These are phyloP conservation scores for Discostella pseudostelligera DNA, from an alignment of 108 stramenopile species.

Conservation along the genomic window DNA sequence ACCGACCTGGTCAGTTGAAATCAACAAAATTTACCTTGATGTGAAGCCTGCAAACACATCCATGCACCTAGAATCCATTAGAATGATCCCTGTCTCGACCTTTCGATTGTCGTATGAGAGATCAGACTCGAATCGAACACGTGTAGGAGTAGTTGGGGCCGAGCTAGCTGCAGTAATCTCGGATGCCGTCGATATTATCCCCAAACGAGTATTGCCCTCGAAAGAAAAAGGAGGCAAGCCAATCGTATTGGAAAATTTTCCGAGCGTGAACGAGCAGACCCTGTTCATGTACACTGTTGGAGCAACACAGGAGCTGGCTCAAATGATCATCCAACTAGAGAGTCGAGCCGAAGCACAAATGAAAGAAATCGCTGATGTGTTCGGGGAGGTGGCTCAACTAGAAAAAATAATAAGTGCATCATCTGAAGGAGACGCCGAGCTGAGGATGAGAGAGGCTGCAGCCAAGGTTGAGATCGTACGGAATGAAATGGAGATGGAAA, in stretches of 20 bases:
- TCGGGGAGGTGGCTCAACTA: slow-evolving; percentile 34
- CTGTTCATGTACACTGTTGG: slow-evolving; percentile 72
- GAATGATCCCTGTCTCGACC: slow-evolving; percentile 27
- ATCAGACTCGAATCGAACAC: slow-evolving; percentile 22
- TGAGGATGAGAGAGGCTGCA: slow-evolving; percentile 49
- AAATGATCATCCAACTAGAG: slow-evolving; percentile 32
- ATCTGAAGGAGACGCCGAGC: slow-evolving; percentile 42
- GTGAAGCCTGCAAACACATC: slow-evolving; percentile 35
- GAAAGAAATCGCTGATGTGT: slow-evolving; percentile 38
- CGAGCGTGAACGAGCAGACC: slow-evolving; percentile 57
- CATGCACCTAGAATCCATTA: slow-evolving; percentile 30
- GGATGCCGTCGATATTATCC: slow-evolving; percentile 52
- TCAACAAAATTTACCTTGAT: slow-evolving; percentile 41
- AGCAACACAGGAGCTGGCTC: slow-evolving; percentile 66
- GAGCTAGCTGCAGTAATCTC: slow-evolving; percentile 43
- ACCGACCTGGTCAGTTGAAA: neutral
- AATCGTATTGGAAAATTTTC: slow-evolving; percentile 49
- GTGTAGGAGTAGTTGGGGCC: slow-evolving; percentile 36
- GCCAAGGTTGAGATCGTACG: slow-evolving; percentile 47
- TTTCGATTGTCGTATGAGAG: slow-evolving; percentile 36
- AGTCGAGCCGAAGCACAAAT: slow-evolving; percentile 32
- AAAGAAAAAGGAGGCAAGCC: slow-evolving; percentile 44
- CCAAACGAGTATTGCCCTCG: slow-evolving; percentile 49
- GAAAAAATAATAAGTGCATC: slow-evolving; percentile 39
- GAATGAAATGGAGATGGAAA: slow-evolving; percentile 49